phyloP scores from a whole-genome alignment of 139 green algal species.

The Mesostigma viride region DNA sequence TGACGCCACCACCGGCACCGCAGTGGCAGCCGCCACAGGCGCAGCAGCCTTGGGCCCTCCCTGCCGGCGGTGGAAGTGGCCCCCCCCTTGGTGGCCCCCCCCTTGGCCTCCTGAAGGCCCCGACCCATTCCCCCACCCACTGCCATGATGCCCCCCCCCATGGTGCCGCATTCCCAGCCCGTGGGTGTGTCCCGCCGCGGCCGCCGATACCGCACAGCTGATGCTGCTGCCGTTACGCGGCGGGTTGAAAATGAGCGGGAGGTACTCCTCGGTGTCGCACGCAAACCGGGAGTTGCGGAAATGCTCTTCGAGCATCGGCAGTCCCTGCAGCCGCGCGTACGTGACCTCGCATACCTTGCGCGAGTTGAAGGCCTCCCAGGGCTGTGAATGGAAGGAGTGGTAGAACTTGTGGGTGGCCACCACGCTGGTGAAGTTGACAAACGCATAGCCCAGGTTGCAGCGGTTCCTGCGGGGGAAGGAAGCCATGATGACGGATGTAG shows the following conservation, averaged over 20 bases:
- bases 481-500: too few species aligned
- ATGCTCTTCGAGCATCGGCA: conserved; percentile 33
- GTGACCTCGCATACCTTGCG: conserved; percentile 45
- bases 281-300: conserved; percentile 41
- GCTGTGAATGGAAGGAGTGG: conserved; percentile 48
- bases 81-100: too few species aligned
- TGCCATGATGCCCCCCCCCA: too few species aligned
- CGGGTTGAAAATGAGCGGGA: conserved; percentile 28
- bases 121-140: too few species aligned
- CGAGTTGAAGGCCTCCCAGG: conserved; percentile 60
- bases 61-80: too few species aligned
- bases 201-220: too few species aligned
- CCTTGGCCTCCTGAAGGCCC: too few species aligned
- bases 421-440: conserved; percentile 53
- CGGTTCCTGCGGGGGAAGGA: conserved; percentile 34
- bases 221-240: conserved; percentile 22
- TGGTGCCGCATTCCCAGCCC: too few species aligned
- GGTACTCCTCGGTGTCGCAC: conserved; percentile 33
- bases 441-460: conserved; percentile 64
- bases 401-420: conserved; percentile 32
- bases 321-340: conserved; percentile 34
- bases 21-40: too few species aligned
- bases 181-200: too few species aligned
- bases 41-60: too few species aligned
- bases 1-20: too few species aligned